These are phyloP conservation scores for Asterochloris erici DNA, from an alignment of 139 green algal genomes.

Conservation along the genomic window DNA sequence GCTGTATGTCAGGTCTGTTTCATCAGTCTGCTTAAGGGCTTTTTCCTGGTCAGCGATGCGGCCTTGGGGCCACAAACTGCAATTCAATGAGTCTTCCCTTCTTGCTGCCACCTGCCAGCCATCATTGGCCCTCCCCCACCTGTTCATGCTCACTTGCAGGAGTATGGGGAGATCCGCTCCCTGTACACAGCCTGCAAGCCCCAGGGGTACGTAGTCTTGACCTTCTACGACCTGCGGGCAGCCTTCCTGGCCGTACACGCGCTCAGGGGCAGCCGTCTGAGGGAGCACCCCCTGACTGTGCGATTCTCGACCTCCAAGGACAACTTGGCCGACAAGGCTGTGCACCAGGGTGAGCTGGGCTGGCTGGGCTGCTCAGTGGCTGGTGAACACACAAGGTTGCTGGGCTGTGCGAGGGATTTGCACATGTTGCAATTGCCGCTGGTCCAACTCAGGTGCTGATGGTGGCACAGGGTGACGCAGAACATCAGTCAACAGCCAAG, in stretches of 20 bases:
- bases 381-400: too few species aligned
- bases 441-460: too few species aligned
- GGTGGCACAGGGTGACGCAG: not conserved
- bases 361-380: too few species aligned
- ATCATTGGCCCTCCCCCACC: not conserved
- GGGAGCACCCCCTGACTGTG: constrained; percentile 53
- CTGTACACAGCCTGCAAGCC: constrained; percentile 79
- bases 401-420: too few species aligned
- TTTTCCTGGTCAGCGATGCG: not conserved
- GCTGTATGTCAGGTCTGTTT: not conserved
- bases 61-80: not conserved
- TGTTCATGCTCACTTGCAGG: constrained; percentile 32
- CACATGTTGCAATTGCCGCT: too few species aligned
- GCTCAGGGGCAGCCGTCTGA: constrained; percentile 52
- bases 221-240: constrained; percentile 86
- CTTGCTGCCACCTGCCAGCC: not conserved
- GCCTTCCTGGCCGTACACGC: constrained; percentile 64
- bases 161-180: constrained; percentile 78
- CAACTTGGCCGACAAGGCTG: constrained; percentile 10
- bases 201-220: constrained; percentile 84
- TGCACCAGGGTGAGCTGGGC: constrained; percentile 7
- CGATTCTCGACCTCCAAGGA: constrained; percentile 69
- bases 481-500: not conserved
- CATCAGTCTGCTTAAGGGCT: not conserved
- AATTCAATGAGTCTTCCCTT: not conserved